Percentiles rank a stretch among this genome's conserved stretches.
These are phyloP conservation scores for Calocera viscosa DNA, from an alignment of 768 basidiomycete genomes.

Conservation along the genomic window DNA sequence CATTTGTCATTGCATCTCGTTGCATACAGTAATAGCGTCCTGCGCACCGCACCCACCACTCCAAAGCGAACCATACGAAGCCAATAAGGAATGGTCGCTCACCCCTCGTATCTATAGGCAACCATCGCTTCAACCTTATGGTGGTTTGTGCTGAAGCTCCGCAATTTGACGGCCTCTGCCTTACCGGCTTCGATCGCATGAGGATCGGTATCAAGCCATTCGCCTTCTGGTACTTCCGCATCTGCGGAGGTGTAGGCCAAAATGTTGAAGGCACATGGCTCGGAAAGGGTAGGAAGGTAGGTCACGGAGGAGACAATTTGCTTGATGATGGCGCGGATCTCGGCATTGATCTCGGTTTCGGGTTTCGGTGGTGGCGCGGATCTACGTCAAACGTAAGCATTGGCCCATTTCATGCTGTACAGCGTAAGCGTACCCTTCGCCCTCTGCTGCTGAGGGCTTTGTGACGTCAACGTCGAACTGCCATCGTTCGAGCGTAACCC, in stretches of 20 bases:
- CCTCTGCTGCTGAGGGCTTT: conserved; percentile 42
- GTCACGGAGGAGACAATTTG: conserved; percentile 97
- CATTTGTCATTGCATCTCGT: neutral
- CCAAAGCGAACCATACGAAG: neutral
- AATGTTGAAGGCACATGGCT: conserved; percentile 94
- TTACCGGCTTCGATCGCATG: conserved; percentile 86
- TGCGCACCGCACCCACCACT: too few relatives aligned
- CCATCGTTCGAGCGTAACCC: conserved; percentile 89
- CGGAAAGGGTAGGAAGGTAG: conserved; percentile 88
- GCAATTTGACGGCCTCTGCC: conserved; percentile 81
- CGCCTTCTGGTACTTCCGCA: conserved; percentile 78
- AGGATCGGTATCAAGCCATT: conserved; percentile 94
- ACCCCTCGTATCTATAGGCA: conserved; percentile 86
- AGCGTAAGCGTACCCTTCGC: conserved; percentile 14
- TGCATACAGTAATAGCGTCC: too few relatives aligned
- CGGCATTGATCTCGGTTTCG: conserved; percentile 84
- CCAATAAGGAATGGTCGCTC: conserved; percentile 14
- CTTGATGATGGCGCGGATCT: conserved; percentile 95
- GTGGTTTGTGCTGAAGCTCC: conserved; percentile 95
- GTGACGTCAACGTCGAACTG: conserved; percentile 90
- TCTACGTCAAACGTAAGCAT: neutral
- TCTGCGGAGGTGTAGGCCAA: conserved; percentile 89
- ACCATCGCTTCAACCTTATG: conserved; percentile 97
- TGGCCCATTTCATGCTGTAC: neutral
- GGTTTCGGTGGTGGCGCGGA: conserved; percentile 44